These are phyloP conservation scores for Rehmannia glutinosa DNA, from an alignment of 257 asterid genomes.

Conservation along the genomic window DNA sequence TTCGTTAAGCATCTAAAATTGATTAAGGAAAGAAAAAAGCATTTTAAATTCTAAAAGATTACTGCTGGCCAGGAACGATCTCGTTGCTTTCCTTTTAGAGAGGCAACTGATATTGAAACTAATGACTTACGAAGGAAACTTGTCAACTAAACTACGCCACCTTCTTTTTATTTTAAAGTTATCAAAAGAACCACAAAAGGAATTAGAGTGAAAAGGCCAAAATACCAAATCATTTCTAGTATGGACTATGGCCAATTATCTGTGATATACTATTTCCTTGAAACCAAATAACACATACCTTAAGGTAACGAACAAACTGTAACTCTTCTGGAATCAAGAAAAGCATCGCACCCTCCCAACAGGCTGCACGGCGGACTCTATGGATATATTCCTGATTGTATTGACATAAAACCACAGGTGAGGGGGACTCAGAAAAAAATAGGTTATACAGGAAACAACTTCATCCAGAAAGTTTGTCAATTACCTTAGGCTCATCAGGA, in stretches of 20 bases:
- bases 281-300: conserved; percentile 41
- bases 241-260: conserved; percentile 14
- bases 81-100: too few relatives aligned
- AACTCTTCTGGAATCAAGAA: conserved; percentile 91
- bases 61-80: too few relatives aligned
- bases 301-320: conserved; percentile 68
- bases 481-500: conserved; percentile 96
- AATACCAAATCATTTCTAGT: background rate
- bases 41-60: too few relatives aligned
- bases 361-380: conserved; percentile 92
- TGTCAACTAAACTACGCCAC: too few relatives aligned
- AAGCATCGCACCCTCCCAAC: conserved; percentile 95
- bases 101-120: too few relatives aligned
- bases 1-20: background rate
- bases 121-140: too few relatives aligned
- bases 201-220: too few relatives aligned
- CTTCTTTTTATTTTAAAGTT: too few relatives aligned
- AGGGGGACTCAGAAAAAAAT: conserved; percentile 2
- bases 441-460: background rate
- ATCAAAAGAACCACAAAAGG: too few relatives aligned
- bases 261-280: background rate
- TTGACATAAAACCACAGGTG: conserved; percentile 10
- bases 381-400: conserved; percentile 79
- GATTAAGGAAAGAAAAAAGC: background rate
- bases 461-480: background rate